phyloP scores from a whole-genome alignment of 371 early-diverging fungal genomes.

The Mortierella sp. region DNA sequence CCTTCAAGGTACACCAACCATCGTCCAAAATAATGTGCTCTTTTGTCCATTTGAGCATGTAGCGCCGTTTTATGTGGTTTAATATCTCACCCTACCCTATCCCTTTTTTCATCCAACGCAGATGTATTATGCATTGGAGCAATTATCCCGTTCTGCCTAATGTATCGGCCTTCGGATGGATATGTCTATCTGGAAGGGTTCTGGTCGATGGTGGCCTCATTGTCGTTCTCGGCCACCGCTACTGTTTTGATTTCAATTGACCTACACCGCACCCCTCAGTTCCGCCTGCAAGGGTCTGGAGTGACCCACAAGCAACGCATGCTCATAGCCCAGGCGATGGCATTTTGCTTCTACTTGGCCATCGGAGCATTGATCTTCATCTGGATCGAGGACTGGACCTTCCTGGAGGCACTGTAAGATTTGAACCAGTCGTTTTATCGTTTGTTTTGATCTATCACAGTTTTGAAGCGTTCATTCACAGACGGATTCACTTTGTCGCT shows the following conservation, averaged over 20 bases:
- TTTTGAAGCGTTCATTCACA: neutral
- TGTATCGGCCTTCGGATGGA: conserved; percentile 24
- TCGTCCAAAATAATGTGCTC: no score
- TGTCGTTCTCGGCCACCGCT: conserved; percentile 36
- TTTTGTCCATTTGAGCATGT: no score
- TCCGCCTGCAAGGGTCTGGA: conserved; percentile 40
- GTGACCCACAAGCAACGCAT: conserved; percentile 53
- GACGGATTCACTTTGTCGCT: neutral
- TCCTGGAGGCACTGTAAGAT: conserved; percentile 32
- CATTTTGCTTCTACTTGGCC: conserved; percentile 48
- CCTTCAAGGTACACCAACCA: conserved; percentile 29
- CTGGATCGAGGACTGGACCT: conserved; percentile 43
- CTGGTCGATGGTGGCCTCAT: conserved; percentile 46
- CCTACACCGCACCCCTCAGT: conserved; percentile 33
- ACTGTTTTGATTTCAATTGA: conserved; percentile 44
- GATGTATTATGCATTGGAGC: conserved; percentile 32
- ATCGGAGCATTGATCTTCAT: conserved; percentile 41
- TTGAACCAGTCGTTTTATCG: neutral
- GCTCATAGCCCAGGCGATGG: conserved; percentile 45
- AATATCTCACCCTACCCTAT: neutral
- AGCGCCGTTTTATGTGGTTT: no score
- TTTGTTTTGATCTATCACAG: neutral
- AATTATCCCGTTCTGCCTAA: conserved; percentile 35
- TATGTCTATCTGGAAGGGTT: conserved; percentile 44
- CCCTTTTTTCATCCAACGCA: neutral